phyloP scores from a whole-genome alignment of 1,284 basidiomycete genomes.

The Ustilago nuda region DNA sequence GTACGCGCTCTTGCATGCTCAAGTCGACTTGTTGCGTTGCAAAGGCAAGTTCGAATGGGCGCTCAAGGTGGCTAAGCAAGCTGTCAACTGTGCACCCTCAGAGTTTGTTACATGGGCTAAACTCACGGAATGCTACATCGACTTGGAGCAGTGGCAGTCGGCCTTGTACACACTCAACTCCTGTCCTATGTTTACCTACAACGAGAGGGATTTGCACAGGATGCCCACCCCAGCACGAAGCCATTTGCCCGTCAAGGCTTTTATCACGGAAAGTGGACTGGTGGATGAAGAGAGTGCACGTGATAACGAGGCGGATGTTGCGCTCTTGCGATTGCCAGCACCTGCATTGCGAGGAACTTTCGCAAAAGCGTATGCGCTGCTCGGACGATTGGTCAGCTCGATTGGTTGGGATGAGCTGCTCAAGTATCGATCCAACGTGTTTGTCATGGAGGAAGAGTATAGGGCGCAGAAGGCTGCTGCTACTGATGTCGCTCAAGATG shows the following conservation, averaged over 20 bases:
- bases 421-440: slow-evolving; percentile 90
- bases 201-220: slow-evolving; percentile 92
- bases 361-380: slow-evolving; percentile 89
- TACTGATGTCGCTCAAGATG: slow-evolving; percentile 33
- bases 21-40: slow-evolving; percentile 89
- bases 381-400: slow-evolving; percentile 87
- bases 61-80: slow-evolving; percentile 86
- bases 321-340: slow-evolving; percentile 89
- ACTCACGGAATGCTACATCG: slow-evolving; percentile 92
- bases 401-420: slow-evolving; percentile 99
- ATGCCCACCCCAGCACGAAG: slow-evolving; percentile 83
- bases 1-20: slow-evolving; percentile 91
- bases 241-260: slow-evolving; percentile 86
- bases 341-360: slow-evolving; percentile 95
- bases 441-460: slow-evolving; percentile 99
- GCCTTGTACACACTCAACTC: slow-evolving; percentile 95
- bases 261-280: slow-evolving; percentile 80
- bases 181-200: slow-evolving; percentile 99
- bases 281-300: slow-evolving; percentile 75
- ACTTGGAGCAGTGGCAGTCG: slow-evolving; percentile 83
- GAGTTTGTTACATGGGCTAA: slow-evolving; percentile 99
- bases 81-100: slow-evolving; percentile 95
- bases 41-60: slow-evolving; percentile 84
- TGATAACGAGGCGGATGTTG: slow-evolving; percentile 94
- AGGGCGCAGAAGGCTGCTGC: slow-evolving; percentile 73